Evolutionary conservation across 495 filamentous ascomycete species (phyloP), one percentile per base, ranked within the genome.

Genomic region (Talaromyces thailandensis): DNA sequence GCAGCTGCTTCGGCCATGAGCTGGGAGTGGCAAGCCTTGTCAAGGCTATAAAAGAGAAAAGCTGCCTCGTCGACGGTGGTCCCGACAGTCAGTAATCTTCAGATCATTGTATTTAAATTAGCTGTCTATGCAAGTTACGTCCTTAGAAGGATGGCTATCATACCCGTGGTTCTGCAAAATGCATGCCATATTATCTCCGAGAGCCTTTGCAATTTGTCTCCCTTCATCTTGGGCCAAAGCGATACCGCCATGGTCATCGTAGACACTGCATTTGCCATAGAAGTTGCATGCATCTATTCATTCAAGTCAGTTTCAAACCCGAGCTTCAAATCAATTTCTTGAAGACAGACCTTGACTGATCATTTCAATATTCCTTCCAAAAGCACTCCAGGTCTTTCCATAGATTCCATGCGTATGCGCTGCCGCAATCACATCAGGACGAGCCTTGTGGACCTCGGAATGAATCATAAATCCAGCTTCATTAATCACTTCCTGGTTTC

Each of bases 401-500:
- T 80, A 71, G 18, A 80, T 68, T 11, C 74, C 68, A 66, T 82
- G 80, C 3, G 79, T 78, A 67, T 81, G 80, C 35, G 78, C 79
- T 21, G 76, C 79, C 11, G 79, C 79, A 40, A 81, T 65, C 3
- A 82, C 78, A 72, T 82, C 79, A 11, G 77, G 78, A 12, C 80
- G 70, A 11, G 75, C 78, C 62, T 76, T 78, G 63, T 82, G 79
- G 16, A 82, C 76, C 61, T 79, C 79, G 0, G 72, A 76, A 69
- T 82, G 88, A 67, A 91, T 91, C 62, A 84, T 76, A 67, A 88
- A 90, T 2, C 86, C 88, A 4, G 88, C 86, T 24, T 84, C 82
- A 70, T 90, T 91, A 64, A 83, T 74, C 4, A 76, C 72, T 7
- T 72, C 59, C 52, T 75, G 73, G 8, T 61, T 61, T 26, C 86